Conservation (phyloP, 495 filamentous ascomycete species). For the Neurospora intermedia region DNA sequence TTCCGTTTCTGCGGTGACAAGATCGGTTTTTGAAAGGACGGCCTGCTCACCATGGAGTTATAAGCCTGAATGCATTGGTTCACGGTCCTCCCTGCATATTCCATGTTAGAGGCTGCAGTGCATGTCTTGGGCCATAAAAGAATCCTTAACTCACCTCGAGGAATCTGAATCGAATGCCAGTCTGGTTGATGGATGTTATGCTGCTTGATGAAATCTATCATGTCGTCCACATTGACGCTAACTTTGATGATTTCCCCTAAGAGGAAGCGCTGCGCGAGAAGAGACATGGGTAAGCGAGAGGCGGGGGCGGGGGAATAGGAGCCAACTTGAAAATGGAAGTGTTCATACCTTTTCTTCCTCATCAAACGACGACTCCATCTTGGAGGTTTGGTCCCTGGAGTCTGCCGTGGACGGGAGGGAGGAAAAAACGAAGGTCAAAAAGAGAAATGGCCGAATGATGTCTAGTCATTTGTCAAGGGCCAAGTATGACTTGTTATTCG, state of each 20-base stretch:
- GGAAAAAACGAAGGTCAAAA: constrained; percentile 18
- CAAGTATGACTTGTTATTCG: constrained; percentile 16
- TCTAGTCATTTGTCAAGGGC: constrained; percentile 31
- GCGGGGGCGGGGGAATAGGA: constrained; percentile 2
- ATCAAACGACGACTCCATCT: constrained; percentile 37
- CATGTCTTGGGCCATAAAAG: background rate
- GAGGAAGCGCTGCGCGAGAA: constrained; percentile 36
- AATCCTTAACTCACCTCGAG: constrained; percentile 27
- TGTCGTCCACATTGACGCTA: constrained; percentile 31
- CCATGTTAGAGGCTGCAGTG: constrained; percentile 11
- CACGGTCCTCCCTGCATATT: constrained; percentile 36
- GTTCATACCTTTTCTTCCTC: constrained; percentile 37
- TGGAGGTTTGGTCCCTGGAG: constrained; percentile 15
- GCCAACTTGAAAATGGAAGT: constrained; percentile 1
- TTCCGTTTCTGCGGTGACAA: constrained; percentile 32
- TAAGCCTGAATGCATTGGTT: constrained; percentile 33
- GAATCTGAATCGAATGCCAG: constrained; percentile 38
- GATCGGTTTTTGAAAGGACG: constrained; percentile 8
- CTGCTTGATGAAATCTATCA: constrained; percentile 39
- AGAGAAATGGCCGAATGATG: constrained; percentile 14
- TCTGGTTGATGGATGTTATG: constrained; percentile 29
- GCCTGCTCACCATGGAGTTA: constrained; percentile 32
- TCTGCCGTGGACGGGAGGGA: constrained; percentile 13
- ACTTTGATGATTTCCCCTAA: constrained; percentile 45
- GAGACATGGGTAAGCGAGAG: constrained; percentile 5